Evolutionary conservation across 495 filamentous ascomycete genomes (phyloP).

Genomic region (Parathielavia appendiculata): DNA sequence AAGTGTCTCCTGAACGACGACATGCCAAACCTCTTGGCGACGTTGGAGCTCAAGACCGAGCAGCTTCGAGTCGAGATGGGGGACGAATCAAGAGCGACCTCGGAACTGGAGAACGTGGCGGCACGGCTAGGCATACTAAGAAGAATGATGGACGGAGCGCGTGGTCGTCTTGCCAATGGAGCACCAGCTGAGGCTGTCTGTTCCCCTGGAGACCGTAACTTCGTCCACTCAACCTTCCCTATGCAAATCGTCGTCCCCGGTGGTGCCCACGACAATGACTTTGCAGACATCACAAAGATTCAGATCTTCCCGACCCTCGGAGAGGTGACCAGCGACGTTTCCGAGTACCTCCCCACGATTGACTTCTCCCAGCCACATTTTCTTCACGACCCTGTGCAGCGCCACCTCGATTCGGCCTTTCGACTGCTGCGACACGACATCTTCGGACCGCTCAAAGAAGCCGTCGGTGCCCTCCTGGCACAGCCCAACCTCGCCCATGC

Average conservation of each 20-base stretch:
- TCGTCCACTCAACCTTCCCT: constrained; percentile 15
- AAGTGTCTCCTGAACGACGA: constrained; percentile 13
- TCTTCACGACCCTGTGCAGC: constrained; percentile 41
- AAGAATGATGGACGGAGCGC: constrained; percentile 5
- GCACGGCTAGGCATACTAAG: background rate
- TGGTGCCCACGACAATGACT: constrained; percentile 18
- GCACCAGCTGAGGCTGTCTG: background rate
- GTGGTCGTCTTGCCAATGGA: background rate
- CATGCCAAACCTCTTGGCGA: background rate
- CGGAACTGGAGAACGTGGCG: background rate
- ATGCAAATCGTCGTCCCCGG: constrained; percentile 1
- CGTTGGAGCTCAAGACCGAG: background rate
- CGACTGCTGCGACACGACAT: constrained; percentile 63
- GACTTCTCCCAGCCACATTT: constrained; percentile 50
- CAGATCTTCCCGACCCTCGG: constrained; percentile 57
- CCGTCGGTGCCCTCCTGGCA: constrained; percentile 40
- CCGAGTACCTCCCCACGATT: constrained; percentile 57
- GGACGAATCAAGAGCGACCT: too few relatives aligned
- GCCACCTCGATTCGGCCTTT: constrained; percentile 66
- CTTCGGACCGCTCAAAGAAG: constrained; percentile 56
- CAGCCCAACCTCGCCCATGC: constrained; percentile 9
- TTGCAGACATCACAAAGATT: constrained; percentile 39
- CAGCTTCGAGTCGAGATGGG: too few relatives aligned
- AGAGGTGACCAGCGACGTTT: constrained; percentile 51
- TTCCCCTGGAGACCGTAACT: too few relatives aligned